phyloP scores from a whole-genome alignment of 352 stramenopile species.

The Saprolegnia diclina region DNA sequence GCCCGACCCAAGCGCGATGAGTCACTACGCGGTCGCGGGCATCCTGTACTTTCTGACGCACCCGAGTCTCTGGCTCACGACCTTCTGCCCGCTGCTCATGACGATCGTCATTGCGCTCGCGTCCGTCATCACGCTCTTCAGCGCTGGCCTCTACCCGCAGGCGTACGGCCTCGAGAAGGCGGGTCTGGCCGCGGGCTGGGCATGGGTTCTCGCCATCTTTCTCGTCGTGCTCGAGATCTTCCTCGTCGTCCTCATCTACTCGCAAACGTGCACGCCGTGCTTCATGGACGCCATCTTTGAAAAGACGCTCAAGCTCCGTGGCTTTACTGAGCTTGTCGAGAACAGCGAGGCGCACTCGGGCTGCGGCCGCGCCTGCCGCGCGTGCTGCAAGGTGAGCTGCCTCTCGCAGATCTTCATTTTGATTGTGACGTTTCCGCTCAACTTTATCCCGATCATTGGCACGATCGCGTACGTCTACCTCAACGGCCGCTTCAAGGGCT shows the following conservation, averaged over 20 bases:
- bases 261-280: conserved; percentile 44
- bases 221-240: conserved; percentile 67
- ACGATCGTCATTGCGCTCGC: conserved; percentile 44
- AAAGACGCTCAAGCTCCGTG: conserved; percentile 43
- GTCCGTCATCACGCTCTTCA: conserved; percentile 46
- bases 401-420: conserved; percentile 45
- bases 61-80: conserved; percentile 48
- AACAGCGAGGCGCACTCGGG: conserved; percentile 31
- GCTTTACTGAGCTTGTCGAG: conserved; percentile 44
- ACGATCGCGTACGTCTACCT: conserved; percentile 59
- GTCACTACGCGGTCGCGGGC: conserved; percentile 1
- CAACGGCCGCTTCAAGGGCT: conserved; percentile 60
- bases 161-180: conserved; percentile 38
- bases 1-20: too few species aligned
- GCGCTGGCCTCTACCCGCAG: conserved; percentile 41
- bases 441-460: conserved; percentile 59
- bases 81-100: conserved; percentile 51
- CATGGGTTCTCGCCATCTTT: conserved; percentile 55
- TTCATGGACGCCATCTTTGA: conserved; percentile 66
- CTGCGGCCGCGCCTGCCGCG: conserved; percentile 40
- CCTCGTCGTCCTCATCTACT: conserved; percentile 65
- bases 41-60: conserved; percentile 54
- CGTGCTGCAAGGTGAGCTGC: conserved; percentile 57
- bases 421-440: conserved; percentile 56
- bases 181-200: conserved; percentile 35